Evolutionary conservation across 2,329 filamentous ascomycete genomes (phyloP), one percentile per base, ranked within the genome.

Genomic region (Colletotrichum sp.): DNA sequence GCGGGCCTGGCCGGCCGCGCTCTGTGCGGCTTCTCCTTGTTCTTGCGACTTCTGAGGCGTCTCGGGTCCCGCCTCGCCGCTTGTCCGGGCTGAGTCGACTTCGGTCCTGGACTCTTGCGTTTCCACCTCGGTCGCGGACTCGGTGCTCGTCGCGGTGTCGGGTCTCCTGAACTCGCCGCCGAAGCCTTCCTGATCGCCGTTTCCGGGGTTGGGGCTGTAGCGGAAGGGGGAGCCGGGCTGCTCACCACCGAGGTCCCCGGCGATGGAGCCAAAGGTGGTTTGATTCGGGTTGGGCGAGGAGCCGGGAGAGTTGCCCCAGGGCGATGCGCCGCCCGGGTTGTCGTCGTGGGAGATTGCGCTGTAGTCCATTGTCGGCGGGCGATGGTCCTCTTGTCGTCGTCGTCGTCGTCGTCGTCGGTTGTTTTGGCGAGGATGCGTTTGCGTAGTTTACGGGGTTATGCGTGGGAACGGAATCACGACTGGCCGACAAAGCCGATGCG

Each of bases 321-420:
- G 90, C 36, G 90, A 91, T 76, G 85, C 86, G 74, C 86, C 89
- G 62, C 84, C 85, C 22, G 88, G 86, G 78, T 91, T 87, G 62
- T 92, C 90, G 79, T 92, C 90, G 81, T 88, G 81, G 79, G 91
- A 89, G 16, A 90, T 88, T 77, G 89, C 83, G 82, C 88, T 89
- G 83, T 92, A 92, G 84, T 92, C 90, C 90, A 92, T 92, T 26
- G 64, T 57, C 48, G 52, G 24, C 18, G 26, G 36, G 44, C 24
- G 22, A 55, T 57, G 28, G 39, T 62, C 48, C 48, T 34, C 39
- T 64, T 44, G 62, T 71, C 60, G 34, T 66, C 34, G 62, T 71
- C 60, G 34, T 71, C 60, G 34, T 66, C 34, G 62, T 71, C 60
- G 34, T 65, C 34, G 24, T 57, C 22, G 36, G 28, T 22, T 52